Evolutionary conservation across 345 rosid genomes (phyloP).

Genomic region (Corchorus capsularis): DNA sequence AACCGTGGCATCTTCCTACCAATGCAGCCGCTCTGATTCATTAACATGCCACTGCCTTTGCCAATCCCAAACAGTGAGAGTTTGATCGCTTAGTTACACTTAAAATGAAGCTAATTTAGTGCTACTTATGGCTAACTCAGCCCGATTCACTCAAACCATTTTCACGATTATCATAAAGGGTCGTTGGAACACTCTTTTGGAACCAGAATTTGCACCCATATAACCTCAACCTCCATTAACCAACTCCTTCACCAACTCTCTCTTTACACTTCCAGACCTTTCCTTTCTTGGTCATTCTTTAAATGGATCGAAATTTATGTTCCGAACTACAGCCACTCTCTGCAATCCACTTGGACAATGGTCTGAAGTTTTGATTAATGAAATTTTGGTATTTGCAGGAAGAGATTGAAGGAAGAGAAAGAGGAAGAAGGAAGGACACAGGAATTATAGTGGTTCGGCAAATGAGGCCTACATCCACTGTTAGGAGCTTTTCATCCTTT

Average conservation of each 20-base stretch:
- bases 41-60: background rate
- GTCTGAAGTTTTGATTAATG: too few relatives aligned
- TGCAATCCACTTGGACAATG: slow-evolving; percentile 87
- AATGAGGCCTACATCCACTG: too few relatives aligned
- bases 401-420: too few relatives aligned
- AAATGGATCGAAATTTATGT: slow-evolving; percentile 47
- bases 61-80: background rate
- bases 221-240: slow-evolving; percentile 46
- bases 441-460: too few relatives aligned
- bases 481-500: too few relatives aligned
- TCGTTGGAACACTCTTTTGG: slow-evolving; percentile 55
- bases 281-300: slow-evolving; percentile 61
- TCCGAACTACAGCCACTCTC: slow-evolving; percentile 52
- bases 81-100: background rate
- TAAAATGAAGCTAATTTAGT: background rate
- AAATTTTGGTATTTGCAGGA: too few relatives aligned
- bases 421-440: too few relatives aligned
- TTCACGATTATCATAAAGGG: slow-evolving; percentile 62
- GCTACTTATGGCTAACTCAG: slow-evolving; percentile 20
- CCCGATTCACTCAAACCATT: slow-evolving; percentile 47
- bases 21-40: too few relatives aligned
- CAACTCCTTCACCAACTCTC: slow-evolving; percentile 60
- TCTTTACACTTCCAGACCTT: slow-evolving; percentile 34
- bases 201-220: slow-evolving; percentile 33
- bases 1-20: too few relatives aligned